These are phyloP conservation scores for Knoxdaviesia proteae DNA, from an alignment of 2,329 filamentous ascomycete genomes.

Conservation along the genomic window DNA sequence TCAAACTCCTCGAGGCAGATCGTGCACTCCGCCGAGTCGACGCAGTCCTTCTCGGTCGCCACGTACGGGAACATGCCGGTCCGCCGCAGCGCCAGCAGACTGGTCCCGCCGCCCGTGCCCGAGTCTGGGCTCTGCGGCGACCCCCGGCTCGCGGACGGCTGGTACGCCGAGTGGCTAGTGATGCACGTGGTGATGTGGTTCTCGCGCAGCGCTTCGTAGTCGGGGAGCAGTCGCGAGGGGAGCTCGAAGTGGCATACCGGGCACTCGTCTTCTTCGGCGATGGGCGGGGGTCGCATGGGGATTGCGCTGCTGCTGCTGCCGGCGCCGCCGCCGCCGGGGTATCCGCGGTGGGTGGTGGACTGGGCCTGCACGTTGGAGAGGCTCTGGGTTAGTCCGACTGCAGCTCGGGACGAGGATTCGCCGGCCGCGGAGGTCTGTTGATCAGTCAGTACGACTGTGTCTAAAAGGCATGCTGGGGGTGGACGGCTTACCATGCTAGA, in stretches of 20 bases:
- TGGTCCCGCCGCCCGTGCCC: background rate
- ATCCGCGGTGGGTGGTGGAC: too few relatives aligned
- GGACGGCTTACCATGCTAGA: conserved; percentile 24
- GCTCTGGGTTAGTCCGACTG: conserved; percentile 2
- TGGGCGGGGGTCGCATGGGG: conserved; percentile 20
- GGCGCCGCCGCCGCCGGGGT: too few relatives aligned
- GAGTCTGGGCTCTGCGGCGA: background rate
- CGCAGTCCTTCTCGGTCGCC: conserved; percentile 47
- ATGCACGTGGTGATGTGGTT: conserved; percentile 39
- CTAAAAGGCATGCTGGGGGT: too few relatives aligned
- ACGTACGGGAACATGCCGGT: conserved; percentile 43
- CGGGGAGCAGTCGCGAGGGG: conserved; percentile 31
- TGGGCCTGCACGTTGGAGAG: too few relatives aligned
- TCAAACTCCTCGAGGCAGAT: conserved; percentile 48
- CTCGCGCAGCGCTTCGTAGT: conserved; percentile 33
- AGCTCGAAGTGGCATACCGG: conserved; percentile 56
- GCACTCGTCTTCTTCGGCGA: conserved; percentile 58
- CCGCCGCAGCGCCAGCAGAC: conserved; percentile 17
- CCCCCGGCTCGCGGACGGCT: background rate
- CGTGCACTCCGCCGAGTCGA: conserved; percentile 46
- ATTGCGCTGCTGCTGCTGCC: too few relatives aligned
- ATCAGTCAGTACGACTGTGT: too few relatives aligned
- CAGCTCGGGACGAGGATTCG: conserved; percentile 12
- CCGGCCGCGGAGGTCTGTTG: conserved; percentile 6
- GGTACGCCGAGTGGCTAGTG: conserved; percentile 28